Evolutionary conservation across 2,329 filamentous ascomycete genomes (phyloP), one percentile per base, ranked within the genome.

Genomic region (Cryphonectria nitschkei): DNA sequence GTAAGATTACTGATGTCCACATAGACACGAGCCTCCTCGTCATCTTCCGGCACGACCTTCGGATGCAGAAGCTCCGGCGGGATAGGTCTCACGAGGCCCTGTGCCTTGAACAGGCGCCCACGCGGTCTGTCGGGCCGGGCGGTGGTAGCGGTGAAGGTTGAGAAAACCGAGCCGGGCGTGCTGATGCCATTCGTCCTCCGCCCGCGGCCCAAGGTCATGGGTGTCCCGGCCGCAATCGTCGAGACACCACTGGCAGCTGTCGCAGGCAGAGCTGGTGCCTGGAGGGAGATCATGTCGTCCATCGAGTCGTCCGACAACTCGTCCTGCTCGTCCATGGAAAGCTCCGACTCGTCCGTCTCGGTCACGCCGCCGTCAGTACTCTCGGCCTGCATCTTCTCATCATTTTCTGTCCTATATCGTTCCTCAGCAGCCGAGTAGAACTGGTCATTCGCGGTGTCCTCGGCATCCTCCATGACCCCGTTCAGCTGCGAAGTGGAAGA

Each of bases 341-440:
- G 79, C 73, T 93, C 89, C 3, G 89, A 85, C 11, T 82, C 78
- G 70, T 88, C 86, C 0, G 88, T 89, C 76, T 93, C 91, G 1
- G 88, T 50, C 46, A 50, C 8, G 46, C 22, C 89, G 9, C 83
- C 82, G 0, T 87, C 87, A 7, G 87, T 86, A 9, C 88, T 88
- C 54, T 90, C 90, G 0, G 86, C 85, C 34, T 85, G 84, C 9
- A 85, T 84, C 70, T 6, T 39, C 37, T 39, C 37, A 39, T 89
- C 86, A 16, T 88, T 88, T 75, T 85, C 86, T 19, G 87, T 87
- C 76, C 84, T 88, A 73, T 88, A 82, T 32, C 90, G 88, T 74
- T 97, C 94, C 78, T 98, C 95, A 2, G 93, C 92, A 0, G 95
- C 95, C 7, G 95, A 98, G 80, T 89, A 98, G 82, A 98, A 98